phyloP scores from a whole-genome alignment of 2,329 filamentous ascomycete genomes.

The Zymoseptoria brevis region DNA sequence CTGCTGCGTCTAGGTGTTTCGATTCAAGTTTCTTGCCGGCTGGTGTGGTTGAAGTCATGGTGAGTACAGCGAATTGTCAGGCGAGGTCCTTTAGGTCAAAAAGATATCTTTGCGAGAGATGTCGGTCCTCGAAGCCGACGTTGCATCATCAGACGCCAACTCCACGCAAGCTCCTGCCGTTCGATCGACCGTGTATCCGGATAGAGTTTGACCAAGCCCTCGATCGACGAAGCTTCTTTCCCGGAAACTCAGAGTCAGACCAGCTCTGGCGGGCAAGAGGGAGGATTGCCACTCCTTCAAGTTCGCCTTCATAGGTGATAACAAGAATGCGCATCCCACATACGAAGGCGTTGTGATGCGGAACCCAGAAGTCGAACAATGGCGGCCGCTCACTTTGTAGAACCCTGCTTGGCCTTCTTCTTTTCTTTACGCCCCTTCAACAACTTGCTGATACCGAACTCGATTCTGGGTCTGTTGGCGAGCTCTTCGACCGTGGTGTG shows the following conservation, averaged over 20 bases:
- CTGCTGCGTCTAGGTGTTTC: conserved; percentile 22
- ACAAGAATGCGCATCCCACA: background rate
- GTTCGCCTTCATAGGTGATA: background rate
- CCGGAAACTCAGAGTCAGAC: background rate
- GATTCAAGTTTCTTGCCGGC: conserved; percentile 2
- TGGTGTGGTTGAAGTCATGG: background rate
- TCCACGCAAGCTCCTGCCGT: background rate
- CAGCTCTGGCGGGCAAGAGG: background rate
- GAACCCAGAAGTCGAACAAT: no score
- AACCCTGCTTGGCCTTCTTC: conserved; percentile 6
- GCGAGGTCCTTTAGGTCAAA: background rate
- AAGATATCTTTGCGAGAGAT: background rate
- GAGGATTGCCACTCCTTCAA: background rate
- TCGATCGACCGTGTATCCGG: background rate
- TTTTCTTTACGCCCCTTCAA: conserved; percentile 17
- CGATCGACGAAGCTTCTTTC: background rate
- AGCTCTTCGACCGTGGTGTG: conserved; percentile 23
- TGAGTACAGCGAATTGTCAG: background rate
- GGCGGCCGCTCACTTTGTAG: background rate
- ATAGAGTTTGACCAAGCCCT: background rate
- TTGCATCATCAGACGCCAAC: background rate
- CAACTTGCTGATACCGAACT: conserved; percentile 18
- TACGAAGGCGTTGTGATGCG: background rate
- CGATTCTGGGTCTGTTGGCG: conserved; percentile 14
- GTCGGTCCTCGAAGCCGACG: background rate